A percentile compares a stretch with the other conserved stretches of the same genome.
These are phyloP conservation scores for Sporobolomyces phaffii DNA, from an alignment of 768 basidiomycete species.

Conservation along the genomic window DNA sequence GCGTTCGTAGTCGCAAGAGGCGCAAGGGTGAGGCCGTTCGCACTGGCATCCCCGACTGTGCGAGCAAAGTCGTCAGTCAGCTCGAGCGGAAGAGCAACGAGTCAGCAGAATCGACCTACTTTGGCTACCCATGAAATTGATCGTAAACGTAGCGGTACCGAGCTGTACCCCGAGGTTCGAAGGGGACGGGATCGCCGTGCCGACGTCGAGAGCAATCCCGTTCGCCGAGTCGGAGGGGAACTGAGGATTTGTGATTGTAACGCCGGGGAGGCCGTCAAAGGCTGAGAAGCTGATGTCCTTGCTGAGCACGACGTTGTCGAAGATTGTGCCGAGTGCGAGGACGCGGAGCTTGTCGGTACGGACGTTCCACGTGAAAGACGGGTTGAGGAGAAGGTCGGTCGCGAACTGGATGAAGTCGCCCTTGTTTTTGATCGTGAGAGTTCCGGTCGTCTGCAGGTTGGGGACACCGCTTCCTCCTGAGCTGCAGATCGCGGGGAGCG, in stretches of 20 bases:
- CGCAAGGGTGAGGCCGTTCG: conserved; percentile 53
- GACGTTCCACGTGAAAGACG: conserved; percentile 62
- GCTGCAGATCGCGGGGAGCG: conserved; percentile 62
- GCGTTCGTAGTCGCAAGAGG: conserved; percentile 52
- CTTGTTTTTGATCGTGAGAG: conserved; percentile 56
- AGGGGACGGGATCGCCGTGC: conserved; percentile 9
- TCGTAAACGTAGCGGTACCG: conserved; percentile 60
- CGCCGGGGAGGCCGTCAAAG: conserved; percentile 63
- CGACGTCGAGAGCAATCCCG: conserved; percentile 38
- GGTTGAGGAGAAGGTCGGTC: conserved; percentile 48
- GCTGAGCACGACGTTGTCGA: conserved; percentile 59
- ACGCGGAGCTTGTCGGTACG: conserved; percentile 61
- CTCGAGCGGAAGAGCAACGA: too few species aligned
- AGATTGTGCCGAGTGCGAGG: conserved; percentile 62
- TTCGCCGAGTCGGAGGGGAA: conserved; percentile 49
- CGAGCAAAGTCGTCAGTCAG: conserved; percentile 29
- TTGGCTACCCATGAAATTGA: conserved; percentile 53
- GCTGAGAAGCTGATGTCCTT: conserved; percentile 52
- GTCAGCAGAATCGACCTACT: background rate
- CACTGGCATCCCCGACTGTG: conserved; percentile 56
- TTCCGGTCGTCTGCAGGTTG: conserved; percentile 55
- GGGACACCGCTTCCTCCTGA: conserved; percentile 64
- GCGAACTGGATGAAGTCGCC: conserved; percentile 55
- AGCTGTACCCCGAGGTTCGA: conserved; percentile 53
- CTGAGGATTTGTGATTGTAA: conserved; percentile 62